These are phyloP conservation scores for Lepidium africanum DNA, from an alignment of 345 rosid species.

Conservation along the genomic window DNA sequence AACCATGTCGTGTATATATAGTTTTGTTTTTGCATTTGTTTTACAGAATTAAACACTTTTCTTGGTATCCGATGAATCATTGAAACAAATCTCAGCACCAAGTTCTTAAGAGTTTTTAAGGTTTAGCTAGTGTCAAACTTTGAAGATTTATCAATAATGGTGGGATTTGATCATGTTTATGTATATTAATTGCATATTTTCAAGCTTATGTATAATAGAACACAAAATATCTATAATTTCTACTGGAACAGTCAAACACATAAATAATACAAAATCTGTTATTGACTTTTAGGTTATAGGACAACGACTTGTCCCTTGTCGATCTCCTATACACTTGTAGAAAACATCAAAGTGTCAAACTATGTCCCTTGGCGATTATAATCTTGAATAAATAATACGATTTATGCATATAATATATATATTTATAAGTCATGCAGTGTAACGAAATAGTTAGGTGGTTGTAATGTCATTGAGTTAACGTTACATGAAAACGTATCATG, in stretches of 20 bases:
- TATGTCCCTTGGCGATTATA: slow-evolving; percentile 14
- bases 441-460: slow-evolving; percentile 20
- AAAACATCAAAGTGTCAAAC: background rate
- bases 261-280: background rate
- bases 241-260: background rate
- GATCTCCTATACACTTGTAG: background rate
- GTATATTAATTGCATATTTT: background rate
- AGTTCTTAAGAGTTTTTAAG: background rate
- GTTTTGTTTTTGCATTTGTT: background rate
- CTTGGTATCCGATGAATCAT: background rate
- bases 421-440: slow-evolving; percentile 7
- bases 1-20: background rate
- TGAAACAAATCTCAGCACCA: background rate
- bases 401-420: background rate
- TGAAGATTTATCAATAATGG: background rate
- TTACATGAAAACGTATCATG: slow-evolving; percentile 18
- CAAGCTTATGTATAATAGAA: background rate
- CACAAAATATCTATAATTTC: background rate
- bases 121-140: background rate
- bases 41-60: background rate
- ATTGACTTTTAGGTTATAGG: slow-evolving; percentile 13
- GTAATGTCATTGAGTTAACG: slow-evolving; percentile 19
- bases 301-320: background rate
- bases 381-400: background rate
- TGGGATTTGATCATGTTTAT: background rate